Percentiles rank a stretch among this genome's conserved stretches.
Conservation (phyloP, 2,329 filamentous ascomycete genomes). For the Sporothrix pseudoabietina region DNA sequence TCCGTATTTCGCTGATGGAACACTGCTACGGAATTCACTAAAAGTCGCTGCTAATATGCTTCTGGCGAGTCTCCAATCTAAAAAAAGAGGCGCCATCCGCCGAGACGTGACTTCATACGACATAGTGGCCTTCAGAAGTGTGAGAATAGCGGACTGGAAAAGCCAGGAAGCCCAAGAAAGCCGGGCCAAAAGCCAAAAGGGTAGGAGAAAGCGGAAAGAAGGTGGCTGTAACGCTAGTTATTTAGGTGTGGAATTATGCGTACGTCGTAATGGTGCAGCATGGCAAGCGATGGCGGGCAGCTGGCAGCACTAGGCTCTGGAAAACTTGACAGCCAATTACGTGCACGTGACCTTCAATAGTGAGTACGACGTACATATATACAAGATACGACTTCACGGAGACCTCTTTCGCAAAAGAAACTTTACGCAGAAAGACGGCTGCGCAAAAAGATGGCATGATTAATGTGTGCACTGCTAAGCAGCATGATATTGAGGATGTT, state of each 20-base stretch:
- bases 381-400: neutral
- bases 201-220: neutral
- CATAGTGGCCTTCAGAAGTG: constrained; percentile 18
- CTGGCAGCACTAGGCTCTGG: neutral
- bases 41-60: neutral
- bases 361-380: neutral
- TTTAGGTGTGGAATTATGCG: neutral
- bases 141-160: neutral
- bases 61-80: constrained; percentile 11
- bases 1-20: neutral
- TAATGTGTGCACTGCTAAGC: neutral
- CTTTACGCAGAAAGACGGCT: neutral
- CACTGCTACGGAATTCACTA: neutral
- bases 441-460: neutral
- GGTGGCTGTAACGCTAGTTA: constrained; percentile 21
- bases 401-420: neutral
- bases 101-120: constrained; percentile 3
- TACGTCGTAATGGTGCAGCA: neutral
- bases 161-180: constrained; percentile 11
- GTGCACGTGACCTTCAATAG: neutral
- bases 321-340: neutral
- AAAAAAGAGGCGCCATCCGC: constrained; percentile 11
- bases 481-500: neutral
- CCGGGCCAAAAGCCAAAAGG: neutral
- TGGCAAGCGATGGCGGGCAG: neutral